phyloP scores from a whole-genome alignment of 2,329 filamentous ascomycete genomes.

The Davidsoniella neocaledoniae region DNA sequence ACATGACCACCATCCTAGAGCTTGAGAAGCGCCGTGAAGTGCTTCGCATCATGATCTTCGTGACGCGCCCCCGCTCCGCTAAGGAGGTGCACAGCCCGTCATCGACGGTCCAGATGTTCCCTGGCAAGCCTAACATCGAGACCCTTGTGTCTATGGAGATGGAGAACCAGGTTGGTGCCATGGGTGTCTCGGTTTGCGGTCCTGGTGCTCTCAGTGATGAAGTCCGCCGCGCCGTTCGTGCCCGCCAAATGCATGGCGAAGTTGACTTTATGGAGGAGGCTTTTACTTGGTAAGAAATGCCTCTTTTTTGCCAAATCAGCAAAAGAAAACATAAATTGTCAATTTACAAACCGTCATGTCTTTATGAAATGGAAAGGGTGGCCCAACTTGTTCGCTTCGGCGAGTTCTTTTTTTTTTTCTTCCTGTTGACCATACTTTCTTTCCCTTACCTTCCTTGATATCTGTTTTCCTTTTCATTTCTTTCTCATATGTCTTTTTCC shows the following conservation, averaged over 20 bases:
- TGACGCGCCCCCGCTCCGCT: slow-evolving; percentile 55
- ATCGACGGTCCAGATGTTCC: slow-evolving; percentile 70
- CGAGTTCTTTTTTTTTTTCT: background rate
- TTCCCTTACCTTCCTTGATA: background rate
- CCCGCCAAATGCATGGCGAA: slow-evolving; percentile 44
- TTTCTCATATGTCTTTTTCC: background rate
- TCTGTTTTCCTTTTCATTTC: background rate
- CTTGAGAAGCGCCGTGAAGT: slow-evolving; percentile 61
- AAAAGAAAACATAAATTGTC: background rate
- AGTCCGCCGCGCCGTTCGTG: slow-evolving; percentile 49
- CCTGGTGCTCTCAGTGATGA: slow-evolving; percentile 60
- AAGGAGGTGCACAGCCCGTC: slow-evolving; percentile 70
- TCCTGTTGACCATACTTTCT: background rate
- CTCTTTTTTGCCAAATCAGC: background rate
- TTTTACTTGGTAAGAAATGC: slow-evolving; percentile 38
- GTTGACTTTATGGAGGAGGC: slow-evolving; percentile 70
- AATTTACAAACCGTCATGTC: too few species aligned
- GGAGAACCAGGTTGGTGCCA: slow-evolving; percentile 55
- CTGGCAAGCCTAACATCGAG: slow-evolving; percentile 57
- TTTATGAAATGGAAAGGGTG: background rate
- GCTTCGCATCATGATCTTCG: slow-evolving; percentile 61
- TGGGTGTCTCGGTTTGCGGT: slow-evolving; percentile 60
- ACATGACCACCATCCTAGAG: slow-evolving; percentile 65
- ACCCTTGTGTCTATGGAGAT: slow-evolving; percentile 58
- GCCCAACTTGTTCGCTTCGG: background rate